Evolutionary conservation across 2,329 filamentous ascomycete species (phyloP).

Genomic region (Pezicula radicicola): DNA sequence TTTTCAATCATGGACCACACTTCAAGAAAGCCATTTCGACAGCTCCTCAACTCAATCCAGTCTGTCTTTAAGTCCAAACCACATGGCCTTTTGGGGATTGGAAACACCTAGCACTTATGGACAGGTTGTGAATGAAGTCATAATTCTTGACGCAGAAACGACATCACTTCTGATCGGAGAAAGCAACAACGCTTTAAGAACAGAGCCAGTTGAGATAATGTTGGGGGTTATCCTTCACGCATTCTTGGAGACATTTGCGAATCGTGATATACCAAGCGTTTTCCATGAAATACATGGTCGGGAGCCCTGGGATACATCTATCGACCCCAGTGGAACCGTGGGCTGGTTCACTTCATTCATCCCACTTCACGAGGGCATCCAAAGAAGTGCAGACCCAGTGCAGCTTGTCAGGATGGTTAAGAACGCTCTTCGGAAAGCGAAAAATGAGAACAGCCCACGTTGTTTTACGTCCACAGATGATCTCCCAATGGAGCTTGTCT

Average conservation of each 20-base stretch:
- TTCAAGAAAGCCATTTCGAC: too few species aligned
- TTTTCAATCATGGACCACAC: conserved; percentile 31
- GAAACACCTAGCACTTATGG: too few species aligned
- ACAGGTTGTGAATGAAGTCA: too few species aligned
- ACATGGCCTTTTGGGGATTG: too few species aligned
- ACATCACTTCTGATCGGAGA: too few species aligned
- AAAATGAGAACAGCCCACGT: conserved; percentile 34
- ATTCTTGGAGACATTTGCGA: too few species aligned
- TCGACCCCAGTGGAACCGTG: conserved; percentile 37
- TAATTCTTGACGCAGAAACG: too few species aligned
- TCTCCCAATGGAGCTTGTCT: conserved; percentile 41
- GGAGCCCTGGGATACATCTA: conserved; percentile 29
- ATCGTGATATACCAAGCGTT: conserved; percentile 24
- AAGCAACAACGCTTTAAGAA: too few species aligned
- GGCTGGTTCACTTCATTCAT: conserved; percentile 44
- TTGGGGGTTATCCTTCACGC: too few species aligned
- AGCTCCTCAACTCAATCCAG: too few species aligned
- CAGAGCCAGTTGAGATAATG: too few species aligned
- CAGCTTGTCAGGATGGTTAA: conserved; percentile 27
- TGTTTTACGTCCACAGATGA: conserved; percentile 33
- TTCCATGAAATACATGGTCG: conserved; percentile 41
- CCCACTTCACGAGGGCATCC: conserved; percentile 21
- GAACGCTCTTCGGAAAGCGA: conserved; percentile 31
- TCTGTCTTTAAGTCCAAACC: too few species aligned
- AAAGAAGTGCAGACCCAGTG: background rate